Evolutionary conservation across 495 filamentous ascomycete genomes (phyloP).

Genomic region (Penicillium samsonianum): DNA sequence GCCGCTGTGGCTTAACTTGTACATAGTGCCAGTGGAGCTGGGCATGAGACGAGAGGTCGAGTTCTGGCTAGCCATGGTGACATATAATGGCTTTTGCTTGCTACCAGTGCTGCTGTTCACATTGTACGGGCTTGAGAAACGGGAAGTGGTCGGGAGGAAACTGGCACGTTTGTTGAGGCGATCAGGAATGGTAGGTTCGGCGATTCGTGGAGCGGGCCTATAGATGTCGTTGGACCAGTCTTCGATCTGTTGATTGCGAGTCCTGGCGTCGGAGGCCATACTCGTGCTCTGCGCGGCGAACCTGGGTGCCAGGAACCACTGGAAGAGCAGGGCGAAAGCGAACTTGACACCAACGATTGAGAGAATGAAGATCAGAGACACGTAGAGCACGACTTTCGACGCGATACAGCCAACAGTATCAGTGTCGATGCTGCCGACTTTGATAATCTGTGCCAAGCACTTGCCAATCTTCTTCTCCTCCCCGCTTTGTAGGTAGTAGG

Average conservation of each 20-base stretch:
- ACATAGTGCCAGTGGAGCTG: constrained; percentile 60
- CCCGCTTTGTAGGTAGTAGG: constrained; percentile 75
- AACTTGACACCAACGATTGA: constrained; percentile 88
- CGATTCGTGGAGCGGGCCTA: constrained; percentile 76
- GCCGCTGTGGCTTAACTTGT: constrained; percentile 67
- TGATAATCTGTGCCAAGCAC: constrained; percentile 89
- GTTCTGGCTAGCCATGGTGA: constrained; percentile 95
- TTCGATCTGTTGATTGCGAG: constrained; percentile 91
- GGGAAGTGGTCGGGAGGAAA: constrained; percentile 78
- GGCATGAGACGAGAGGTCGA: constrained; percentile 73
- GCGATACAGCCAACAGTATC: constrained; percentile 97
- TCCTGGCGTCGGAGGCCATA: constrained; percentile 66
- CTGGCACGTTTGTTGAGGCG: constrained; percentile 79
- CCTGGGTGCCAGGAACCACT: constrained; percentile 87
- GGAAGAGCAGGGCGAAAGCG: constrained; percentile 83
- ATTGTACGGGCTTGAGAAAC: constrained; percentile 93
- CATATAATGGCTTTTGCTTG: constrained; percentile 60
- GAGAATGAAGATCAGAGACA: constrained; percentile 90
- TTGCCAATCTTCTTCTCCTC: constrained; percentile 77
- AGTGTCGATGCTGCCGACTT: constrained; percentile 93
- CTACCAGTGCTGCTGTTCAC: constrained; percentile 55
- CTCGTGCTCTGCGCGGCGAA: constrained; percentile 79
- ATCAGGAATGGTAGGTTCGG: constrained; percentile 66
- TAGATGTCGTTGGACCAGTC: constrained; percentile 99
- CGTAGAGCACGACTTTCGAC: constrained; percentile 93